Evolutionary conservation across 768 basidiomycete species (phyloP), one percentile per base, ranked within the genome.

Genomic region (Suillus occidentalis): DNA sequence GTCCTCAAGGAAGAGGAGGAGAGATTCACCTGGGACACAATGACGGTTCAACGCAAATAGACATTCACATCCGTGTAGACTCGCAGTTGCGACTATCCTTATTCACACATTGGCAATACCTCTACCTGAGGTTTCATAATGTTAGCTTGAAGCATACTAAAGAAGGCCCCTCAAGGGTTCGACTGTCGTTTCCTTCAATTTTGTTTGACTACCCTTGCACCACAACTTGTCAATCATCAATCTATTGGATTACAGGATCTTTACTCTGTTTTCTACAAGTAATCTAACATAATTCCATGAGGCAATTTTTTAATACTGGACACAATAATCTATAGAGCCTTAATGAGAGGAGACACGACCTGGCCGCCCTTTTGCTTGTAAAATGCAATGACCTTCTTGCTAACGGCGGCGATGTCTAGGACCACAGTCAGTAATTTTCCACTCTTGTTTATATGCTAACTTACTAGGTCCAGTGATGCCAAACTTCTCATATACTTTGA

Each of bases 401-500:
- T 87, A 28, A 94, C 85, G 53, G 76, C 76, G 52, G 94, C 91
- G 72, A 97, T 90, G 75, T 91, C 90, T 89, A 34, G 34, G 55
- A 60, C 14, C 34, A 25, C 9, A 63, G 58, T 75, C 20, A 72
- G 61, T 43, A 16, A 47, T 12, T 34, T 28, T 14, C 55, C 16
- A 43, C 34, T 31, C 45, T 60, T 28, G 40, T 67, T n/a, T 47
- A 42, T n/a, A n/a, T 1, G 20, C 25, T 34, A 34, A 83, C 87
- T 60, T 78, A 90, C 87, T 90, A 55, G 84, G 74, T 16, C 88
- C 89, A 43, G 93, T 94, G 73, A 95, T 85, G 50, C 91, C 92
- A 70, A 94, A 92, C 78, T 94, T 92, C 80, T 91, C 91, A 76
- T 97, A 97, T 14, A 96, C 90, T 81, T 95, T 85, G 78, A 88